phyloP scores from a whole-genome alignment of 305 asterid species.

The Rubia tinctorum region DNA sequence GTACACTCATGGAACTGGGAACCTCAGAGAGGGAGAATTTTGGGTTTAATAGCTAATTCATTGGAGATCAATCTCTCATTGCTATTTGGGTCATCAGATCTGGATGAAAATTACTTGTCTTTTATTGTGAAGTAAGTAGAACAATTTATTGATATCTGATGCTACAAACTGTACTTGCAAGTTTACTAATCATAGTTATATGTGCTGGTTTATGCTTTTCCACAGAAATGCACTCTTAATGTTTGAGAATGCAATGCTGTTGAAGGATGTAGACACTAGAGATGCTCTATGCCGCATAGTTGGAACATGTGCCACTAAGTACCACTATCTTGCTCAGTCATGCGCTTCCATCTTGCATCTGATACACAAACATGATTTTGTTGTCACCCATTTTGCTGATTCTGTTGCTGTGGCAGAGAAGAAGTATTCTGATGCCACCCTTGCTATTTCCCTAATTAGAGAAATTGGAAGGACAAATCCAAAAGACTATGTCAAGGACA shows the following conservation, averaged over 20 bases:
- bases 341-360: slow-evolving; percentile 89
- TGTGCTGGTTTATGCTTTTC: slow-evolving; percentile 22
- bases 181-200: slow-evolving; percentile 24
- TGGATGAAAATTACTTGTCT: slow-evolving; percentile 85
- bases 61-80: slow-evolving; percentile 76
- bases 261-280: slow-evolving; percentile 75
- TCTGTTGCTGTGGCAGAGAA: slow-evolving; percentile 82
- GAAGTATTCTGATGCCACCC: slow-evolving; percentile 74
- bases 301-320: slow-evolving; percentile 89
- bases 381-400: slow-evolving; percentile 73
- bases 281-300: slow-evolving; percentile 79
- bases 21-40: slow-evolving; percentile 65
- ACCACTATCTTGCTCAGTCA: slow-evolving; percentile 70
- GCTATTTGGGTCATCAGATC: slow-evolving; percentile 87
- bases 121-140: slow-evolving; percentile 74
- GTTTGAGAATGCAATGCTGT: slow-evolving; percentile 67
- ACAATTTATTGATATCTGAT: neutral
- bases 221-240: slow-evolving; percentile 68
- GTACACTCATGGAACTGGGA: slow-evolving; percentile 87
- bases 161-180: neutral
- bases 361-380: slow-evolving; percentile 84
- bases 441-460: slow-evolving; percentile 77
- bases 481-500: slow-evolving; percentile 80
- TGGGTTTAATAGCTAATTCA: slow-evolving; percentile 80
- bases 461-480: slow-evolving; percentile 89